Percentiles rank a stretch among this genome's conserved stretches.
Conservation (phyloP, 768 basidiomycete species). For the Pleurotus cornucopiae region DNA sequence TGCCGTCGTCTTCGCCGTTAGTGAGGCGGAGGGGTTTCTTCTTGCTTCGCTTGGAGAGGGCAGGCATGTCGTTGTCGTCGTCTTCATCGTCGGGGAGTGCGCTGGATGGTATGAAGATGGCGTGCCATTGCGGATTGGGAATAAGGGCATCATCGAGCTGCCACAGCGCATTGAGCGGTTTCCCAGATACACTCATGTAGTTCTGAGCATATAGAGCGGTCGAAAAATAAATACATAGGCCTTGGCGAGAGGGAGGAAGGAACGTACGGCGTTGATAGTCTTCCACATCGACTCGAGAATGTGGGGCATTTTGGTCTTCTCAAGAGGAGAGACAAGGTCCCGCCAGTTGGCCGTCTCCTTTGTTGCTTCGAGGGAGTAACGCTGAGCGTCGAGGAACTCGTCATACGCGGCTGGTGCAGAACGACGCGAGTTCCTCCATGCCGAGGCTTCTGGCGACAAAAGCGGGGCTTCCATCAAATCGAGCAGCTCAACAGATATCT, state of each 20-base stretch:
- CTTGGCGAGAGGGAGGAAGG: conserved; percentile 13
- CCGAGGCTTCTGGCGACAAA: conserved; percentile 48
- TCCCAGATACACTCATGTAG: conserved; percentile 47
- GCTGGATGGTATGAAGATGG: conserved; percentile 30
- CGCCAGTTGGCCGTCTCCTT: conserved; percentile 45
- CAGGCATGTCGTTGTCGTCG: conserved; percentile 13
- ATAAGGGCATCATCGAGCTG: conserved; percentile 46
- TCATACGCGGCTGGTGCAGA: conserved; percentile 60
- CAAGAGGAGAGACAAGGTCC: conserved; percentile 55
- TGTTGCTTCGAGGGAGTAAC: conserved; percentile 56
- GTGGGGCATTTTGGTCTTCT: conserved; percentile 42
- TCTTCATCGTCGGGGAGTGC: conserved; percentile 4
- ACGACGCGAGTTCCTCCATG: conserved; percentile 45
- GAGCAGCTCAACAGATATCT: conserved; percentile 66
- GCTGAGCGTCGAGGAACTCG: conserved; percentile 65
- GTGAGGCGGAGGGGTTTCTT: conserved; percentile 48
- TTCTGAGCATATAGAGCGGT: conserved; percentile 38
- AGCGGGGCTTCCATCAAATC: conserved; percentile 62
- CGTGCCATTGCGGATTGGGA: conserved; percentile 57
- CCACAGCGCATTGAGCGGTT: conserved; percentile 64
- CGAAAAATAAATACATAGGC: not conserved
- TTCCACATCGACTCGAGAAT: conserved; percentile 65
- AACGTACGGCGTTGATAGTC: conserved; percentile 51
- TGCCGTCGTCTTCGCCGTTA: conserved; percentile 39
- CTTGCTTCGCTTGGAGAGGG: conserved; percentile 19